Percentiles rank a stretch among this genome's conserved stretches.
These are phyloP conservation scores for Giardia duodenalis DNA, from an alignment of 208 protist genomes.

Conservation along the genomic window DNA sequence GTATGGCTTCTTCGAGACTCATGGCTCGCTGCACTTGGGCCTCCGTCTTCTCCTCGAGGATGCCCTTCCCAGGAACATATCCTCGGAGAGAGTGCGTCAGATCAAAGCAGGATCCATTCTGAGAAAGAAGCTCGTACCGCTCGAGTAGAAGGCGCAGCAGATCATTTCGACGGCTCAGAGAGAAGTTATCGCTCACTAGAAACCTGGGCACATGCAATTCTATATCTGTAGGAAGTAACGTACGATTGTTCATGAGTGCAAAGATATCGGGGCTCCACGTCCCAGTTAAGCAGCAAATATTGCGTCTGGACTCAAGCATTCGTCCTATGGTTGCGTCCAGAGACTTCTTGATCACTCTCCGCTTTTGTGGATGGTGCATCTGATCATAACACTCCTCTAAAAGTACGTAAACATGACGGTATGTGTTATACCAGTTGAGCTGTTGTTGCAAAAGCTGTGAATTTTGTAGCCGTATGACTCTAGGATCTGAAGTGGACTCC, in stretches of 20 bases:
- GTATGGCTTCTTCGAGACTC: slow-evolving; percentile 3
- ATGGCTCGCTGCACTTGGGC: neutral
- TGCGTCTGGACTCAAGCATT: neutral
- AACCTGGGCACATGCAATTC: neutral
- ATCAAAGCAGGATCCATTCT: slow-evolving; percentile 17
- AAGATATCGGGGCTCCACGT: neutral
- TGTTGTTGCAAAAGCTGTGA: neutral
- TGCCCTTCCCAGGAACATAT: neutral
- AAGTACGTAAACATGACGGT: neutral
- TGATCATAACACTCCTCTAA: neutral
- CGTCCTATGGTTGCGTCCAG: slow-evolving; percentile 11
- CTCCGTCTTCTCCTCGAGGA: neutral
- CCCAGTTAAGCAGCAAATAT: neutral
- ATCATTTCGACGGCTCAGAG: neutral
- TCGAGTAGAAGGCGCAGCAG: neutral
- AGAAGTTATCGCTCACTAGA: neutral
- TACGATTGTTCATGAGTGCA: neutral
- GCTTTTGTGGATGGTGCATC: slow-evolving; percentile 2
- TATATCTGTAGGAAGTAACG: neutral
- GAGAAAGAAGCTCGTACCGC: neutral
- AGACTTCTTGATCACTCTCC: neutral
- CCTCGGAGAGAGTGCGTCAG: neutral
- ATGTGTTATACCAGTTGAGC: neutral
- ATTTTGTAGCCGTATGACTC: neutral
- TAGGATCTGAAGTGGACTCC: neutral